Conservation (phyloP, 495 filamentous ascomycete species). For the Annulohypoxylon maeteangense region DNA sequence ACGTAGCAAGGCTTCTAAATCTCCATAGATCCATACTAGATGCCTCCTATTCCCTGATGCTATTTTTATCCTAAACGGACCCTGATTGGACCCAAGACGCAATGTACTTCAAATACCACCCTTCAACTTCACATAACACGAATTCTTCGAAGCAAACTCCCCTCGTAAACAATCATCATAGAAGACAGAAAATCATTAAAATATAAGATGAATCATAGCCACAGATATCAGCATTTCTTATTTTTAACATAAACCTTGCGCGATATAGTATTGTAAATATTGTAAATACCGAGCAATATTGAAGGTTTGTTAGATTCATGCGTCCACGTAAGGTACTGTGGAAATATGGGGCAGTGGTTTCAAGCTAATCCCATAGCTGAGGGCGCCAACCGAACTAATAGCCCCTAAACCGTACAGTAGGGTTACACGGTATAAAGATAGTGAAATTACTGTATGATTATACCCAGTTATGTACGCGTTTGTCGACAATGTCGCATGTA, state of each 20-base stretch:
- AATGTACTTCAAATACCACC: background rate
- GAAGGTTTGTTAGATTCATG: slow-evolving; percentile 16
- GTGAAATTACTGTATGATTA: background rate
- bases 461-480: background rate
- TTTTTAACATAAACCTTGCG: background rate
- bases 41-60: slow-evolving; percentile 31
- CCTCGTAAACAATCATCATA: background rate
- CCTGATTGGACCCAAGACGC: slow-evolving; percentile 6
- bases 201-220: background rate
- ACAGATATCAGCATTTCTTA: background rate
- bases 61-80: slow-evolving; percentile 37
- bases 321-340: slow-evolving; percentile 34
- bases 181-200: background rate
- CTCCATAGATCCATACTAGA: slow-evolving; percentile 24
- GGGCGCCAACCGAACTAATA: slow-evolving; percentile 16
- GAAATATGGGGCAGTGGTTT: slow-evolving; percentile 31
- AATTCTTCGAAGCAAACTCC: background rate
- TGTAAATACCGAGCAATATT: background rate
- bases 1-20: slow-evolving; percentile 35
- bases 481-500: background rate
- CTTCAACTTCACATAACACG: background rate
- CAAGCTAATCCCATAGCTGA: slow-evolving; percentile 39
- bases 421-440: slow-evolving; percentile 6
- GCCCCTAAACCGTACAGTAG: slow-evolving; percentile 16
- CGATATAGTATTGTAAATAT: slow-evolving; percentile 11